phyloP scores from a whole-genome alignment of 2,329 filamentous ascomycete species.

The Zasmidium citrigriseum region DNA sequence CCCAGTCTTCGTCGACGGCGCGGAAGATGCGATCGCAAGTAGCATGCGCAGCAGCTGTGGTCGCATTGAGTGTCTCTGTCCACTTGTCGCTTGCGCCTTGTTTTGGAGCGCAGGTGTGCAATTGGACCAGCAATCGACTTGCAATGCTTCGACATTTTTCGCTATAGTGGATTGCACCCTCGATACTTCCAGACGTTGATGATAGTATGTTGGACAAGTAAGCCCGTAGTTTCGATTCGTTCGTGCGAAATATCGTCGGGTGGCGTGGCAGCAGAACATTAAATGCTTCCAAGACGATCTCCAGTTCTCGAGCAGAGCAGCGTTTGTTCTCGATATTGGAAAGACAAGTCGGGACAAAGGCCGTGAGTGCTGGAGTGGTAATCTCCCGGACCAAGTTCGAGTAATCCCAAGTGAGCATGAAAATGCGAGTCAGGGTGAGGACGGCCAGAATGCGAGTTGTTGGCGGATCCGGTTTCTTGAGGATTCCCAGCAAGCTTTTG shows the following conservation, averaged over 20 bases:
- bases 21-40: conserved; percentile 78
- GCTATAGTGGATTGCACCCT: conserved; percentile 18
- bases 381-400: conserved; percentile 84
- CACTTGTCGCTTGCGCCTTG: conserved; percentile 76
- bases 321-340: conserved; percentile 56
- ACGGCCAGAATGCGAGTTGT: conserved; percentile 76
- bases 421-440: conserved; percentile 79
- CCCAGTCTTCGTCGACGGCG: conserved; percentile 78
- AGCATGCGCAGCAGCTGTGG: conserved; percentile 66
- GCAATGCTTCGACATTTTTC: conserved; percentile 48
- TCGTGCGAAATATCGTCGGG: conserved; percentile 79
- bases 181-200: conserved; percentile 44
- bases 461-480: conserved; percentile 77
- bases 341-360: conserved; percentile 72
- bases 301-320: conserved; percentile 43
- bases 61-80: conserved; percentile 64
- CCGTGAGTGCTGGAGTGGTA: conserved; percentile 76
- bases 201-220: conserved; percentile 27
- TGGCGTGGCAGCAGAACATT: conserved; percentile 74
- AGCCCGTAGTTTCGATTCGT: conserved; percentile 62
- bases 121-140: conserved; percentile 65
- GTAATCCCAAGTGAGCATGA: conserved; percentile 77
- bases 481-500: conserved; percentile 68
- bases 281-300: conserved; percentile 72
- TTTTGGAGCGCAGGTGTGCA: conserved; percentile 81